phyloP scores from a whole-genome alignment of 176 grass and related monocot species.

The Oropetium thomaeum region DNA sequence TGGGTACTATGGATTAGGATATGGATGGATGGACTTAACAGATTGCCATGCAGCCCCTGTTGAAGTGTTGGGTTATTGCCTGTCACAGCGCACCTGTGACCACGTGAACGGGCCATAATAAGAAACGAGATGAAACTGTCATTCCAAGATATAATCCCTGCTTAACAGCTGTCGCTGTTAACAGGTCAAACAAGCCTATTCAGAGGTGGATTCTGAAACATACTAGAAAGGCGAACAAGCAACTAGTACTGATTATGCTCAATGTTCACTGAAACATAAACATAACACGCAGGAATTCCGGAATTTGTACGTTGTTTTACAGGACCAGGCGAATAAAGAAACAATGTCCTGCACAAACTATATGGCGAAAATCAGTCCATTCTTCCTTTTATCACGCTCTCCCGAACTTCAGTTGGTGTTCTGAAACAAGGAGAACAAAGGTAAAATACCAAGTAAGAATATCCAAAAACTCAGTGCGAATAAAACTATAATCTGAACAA shows the following conservation, averaged over 20 bases:
- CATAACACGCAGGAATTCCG: slow-evolving; percentile 2
- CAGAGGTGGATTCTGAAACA: neutral
- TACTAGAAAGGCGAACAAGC: neutral
- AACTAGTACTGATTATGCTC: slow-evolving; percentile 6
- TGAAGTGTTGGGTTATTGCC: neutral
- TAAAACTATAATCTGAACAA: neutral
- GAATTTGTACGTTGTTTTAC: slow-evolving; percentile 13
- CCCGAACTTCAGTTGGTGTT: slow-evolving; percentile 82
- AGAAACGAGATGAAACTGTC: slow-evolving; percentile 13
- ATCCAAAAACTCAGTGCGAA: neutral
- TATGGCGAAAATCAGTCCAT: slow-evolving; percentile 62
- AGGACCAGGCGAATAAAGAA: slow-evolving; percentile 7
- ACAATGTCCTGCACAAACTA: neutral
- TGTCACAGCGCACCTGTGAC: neutral
- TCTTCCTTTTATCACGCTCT: slow-evolving; percentile 80
- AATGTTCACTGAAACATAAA: slow-evolving; percentile 20
- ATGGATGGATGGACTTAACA: neutral
- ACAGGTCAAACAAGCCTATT: slow-evolving; percentile 18
- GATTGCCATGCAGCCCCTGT: neutral
- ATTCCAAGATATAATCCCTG: neutral
- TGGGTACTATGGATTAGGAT: neutral
- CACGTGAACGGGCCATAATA: neutral
- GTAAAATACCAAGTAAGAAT: neutral
- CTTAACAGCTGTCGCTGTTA: neutral
- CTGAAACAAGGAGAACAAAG: slow-evolving; percentile 36